A percentile compares a stretch with the other conserved stretches of the same genome.
phyloP scores from a whole-genome alignment of 2,329 filamentous ascomycete genomes.

The Monosporascus sp. region DNA sequence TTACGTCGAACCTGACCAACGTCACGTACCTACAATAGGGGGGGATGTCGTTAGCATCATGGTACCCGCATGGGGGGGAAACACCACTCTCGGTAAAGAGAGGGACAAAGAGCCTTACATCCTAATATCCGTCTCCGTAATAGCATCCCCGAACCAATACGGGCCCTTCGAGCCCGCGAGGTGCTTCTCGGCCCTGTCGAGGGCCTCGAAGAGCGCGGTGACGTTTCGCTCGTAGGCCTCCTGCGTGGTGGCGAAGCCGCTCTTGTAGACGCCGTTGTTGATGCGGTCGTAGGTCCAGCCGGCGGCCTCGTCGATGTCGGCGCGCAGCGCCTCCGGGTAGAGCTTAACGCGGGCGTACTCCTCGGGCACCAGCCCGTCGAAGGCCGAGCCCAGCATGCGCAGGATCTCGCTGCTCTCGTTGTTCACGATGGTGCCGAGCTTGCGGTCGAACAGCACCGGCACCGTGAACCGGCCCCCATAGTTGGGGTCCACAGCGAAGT shows the following conservation, averaged over 20 bases:
- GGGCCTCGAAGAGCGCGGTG: constrained; percentile 62
- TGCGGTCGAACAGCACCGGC: constrained; percentile 78
- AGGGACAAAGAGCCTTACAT: constrained; percentile 40
- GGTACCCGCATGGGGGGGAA: background rate
- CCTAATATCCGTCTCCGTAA: constrained; percentile 81
- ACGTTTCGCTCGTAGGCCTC: constrained; percentile 77
- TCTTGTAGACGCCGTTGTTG: constrained; percentile 69
- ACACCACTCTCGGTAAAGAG: background rate
- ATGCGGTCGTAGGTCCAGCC: constrained; percentile 73
- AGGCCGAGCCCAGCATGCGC: constrained; percentile 80
- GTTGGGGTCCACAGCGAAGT: constrained; percentile 67
- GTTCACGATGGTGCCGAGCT: constrained; percentile 71
- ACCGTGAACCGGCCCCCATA: constrained; percentile 83
- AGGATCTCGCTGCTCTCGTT: constrained; percentile 93
- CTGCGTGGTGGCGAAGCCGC: constrained; percentile 80
- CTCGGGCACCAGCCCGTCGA: constrained; percentile 64
- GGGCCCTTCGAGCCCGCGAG: constrained; percentile 50
- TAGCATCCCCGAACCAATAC: constrained; percentile 67
- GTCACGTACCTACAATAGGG: constrained; percentile 21
- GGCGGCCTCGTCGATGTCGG: constrained; percentile 70
- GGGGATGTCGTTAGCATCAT: background rate
- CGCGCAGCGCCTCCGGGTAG: constrained; percentile 59
- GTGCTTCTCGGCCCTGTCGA: constrained; percentile 72
- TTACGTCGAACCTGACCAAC: constrained; percentile 23
- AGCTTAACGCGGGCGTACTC: constrained; percentile 58